Base-by-base conservation (phyloP, 31 red algal species). In the Bonnemaisonia californica region DNA sequence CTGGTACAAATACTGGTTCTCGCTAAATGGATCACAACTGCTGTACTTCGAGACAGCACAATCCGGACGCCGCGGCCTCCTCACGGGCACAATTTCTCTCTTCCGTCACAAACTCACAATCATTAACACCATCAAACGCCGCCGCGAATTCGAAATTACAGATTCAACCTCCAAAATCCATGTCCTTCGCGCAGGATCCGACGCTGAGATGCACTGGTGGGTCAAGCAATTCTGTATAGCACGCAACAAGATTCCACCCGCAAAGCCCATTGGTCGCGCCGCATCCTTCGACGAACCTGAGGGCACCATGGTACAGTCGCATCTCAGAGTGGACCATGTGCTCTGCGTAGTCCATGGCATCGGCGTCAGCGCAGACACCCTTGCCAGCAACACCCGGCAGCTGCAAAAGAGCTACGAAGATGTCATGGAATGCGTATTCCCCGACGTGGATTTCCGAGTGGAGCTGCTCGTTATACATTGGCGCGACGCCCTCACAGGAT, bases 261-360 rank as follows among this genome's bases (percentile, higher is more conserved):
- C 93, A 68, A 54, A 85, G 47, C 93, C 86, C 31, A 81, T 95
- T 3, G 21, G 12, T 13, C 37, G 19, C 28, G 27, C 41, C 32
- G 40, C 26, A 39, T 19, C 54, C 57, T 19, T 32, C 35, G 40
- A 29, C 56, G 47, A 37, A 62, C 18, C 40, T 1, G 48, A 55
- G 7, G 24, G 39, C 32, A 71, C 84, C 16, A 26, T 70, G 28
- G 83, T 92, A 8, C 81, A 87, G 3, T 48, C 76, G 57, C 90
- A 93, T 51, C 62, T 88, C 18, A 59, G 61, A 28, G 93, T 95
- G 12, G 70, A 87, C 58, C 90, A 91, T 59, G 81, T 97, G 60
- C 70, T 97, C 16, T 93, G 90, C 54, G 82, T 97, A n/a, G 95
- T 97, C 32, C 95, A 97, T 62, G 95, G 95, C 26, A 89, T 96